These are phyloP conservation scores for Phytopythium delawarense DNA, from an alignment of 352 stramenopile genomes.

Conservation along the genomic window DNA sequence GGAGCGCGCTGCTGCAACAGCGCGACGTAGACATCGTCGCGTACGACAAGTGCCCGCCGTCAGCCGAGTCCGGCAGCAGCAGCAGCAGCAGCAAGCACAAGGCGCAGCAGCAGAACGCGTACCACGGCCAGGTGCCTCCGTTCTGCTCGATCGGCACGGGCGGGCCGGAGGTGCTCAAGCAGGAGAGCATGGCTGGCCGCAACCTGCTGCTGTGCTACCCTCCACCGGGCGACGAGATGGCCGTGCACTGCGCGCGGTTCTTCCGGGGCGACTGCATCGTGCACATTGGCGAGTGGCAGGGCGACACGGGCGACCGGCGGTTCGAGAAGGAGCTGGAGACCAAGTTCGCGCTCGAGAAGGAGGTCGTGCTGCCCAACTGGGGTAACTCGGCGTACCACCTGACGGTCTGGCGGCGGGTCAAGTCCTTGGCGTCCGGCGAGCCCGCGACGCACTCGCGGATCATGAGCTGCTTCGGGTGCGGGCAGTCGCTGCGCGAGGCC, in stretches of 20 bases:
- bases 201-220: slow-evolving; percentile 74
- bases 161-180: slow-evolving; percentile 49
- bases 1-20: slow-evolving; percentile 69
- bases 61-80: slow-evolving; percentile 1
- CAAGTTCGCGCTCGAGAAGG: slow-evolving; percentile 46
- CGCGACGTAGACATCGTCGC: slow-evolving; percentile 70
- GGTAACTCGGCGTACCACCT: slow-evolving; percentile 73
- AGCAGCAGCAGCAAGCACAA: slow-evolving; percentile 8
- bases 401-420: slow-evolving; percentile 64
- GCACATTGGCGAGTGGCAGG: slow-evolving; percentile 78
- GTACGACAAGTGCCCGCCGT: slow-evolving; percentile 55
- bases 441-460: slow-evolving; percentile 11
- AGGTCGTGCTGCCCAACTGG: slow-evolving; percentile 71
- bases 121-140: slow-evolving; percentile 59
- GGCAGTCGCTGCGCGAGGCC: slow-evolving; percentile 32
- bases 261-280: slow-evolving; percentile 67
- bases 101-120: slow-evolving; percentile 34
- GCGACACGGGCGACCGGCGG: slow-evolving; percentile 58
- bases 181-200: slow-evolving; percentile 28
- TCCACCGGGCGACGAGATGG: slow-evolving; percentile 60
- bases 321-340: slow-evolving; percentile 61
- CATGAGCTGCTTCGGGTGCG: slow-evolving; percentile 57
- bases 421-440: neutral
- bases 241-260: slow-evolving; percentile 40
- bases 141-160: slow-evolving; percentile 58